Evolutionary conservation across 2,329 filamentous ascomycete genomes (phyloP), one percentile per base, ranked within the genome.

Genomic region (Colletotrichum magnum): DNA sequence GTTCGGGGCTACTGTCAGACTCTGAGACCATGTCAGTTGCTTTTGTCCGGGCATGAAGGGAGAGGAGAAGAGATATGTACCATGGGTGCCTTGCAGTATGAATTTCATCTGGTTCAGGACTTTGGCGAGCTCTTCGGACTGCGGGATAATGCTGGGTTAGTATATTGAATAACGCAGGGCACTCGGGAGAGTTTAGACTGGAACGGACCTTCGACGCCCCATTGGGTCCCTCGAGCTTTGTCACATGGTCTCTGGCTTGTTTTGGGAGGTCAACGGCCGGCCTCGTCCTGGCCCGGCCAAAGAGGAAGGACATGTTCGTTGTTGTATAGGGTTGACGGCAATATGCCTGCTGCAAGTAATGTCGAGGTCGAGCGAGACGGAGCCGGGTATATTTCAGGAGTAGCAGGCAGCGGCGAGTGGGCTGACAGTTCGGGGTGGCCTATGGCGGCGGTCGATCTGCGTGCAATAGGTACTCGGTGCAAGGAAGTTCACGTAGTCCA

Each of bases 31-130:
- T 50, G 71, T 72, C 51, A 72, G 69, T 50, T 45, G 21, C n/a
- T 18, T 12, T 18, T 7, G 10, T 58, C 48, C 47, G 45, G 52
- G 28, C n/a, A 15, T 32, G 7, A 26, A 32, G 18, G 21, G 13
- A 36, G 10, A 21, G 24, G 28, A 26, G 15, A 10, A 12, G 26
- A 36, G 7, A 24, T 24, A 24, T 24, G 16, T 86, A 97, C 94
- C 94, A 81, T 94, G 93, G 70, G 94, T 97, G 73, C 95, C 96
- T 85, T 98, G 95, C 15, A 99, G 89, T 69, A 96, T 90, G 72
- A 94, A 84, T 81, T 98, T 98, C 92, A 98, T 97, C 80, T 97
- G 93, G 60, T 88, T 87, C 72, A 99, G 88, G 74, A 95, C 91
- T 78, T 94, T 94, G 57, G 94, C 92, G 72, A 97, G 87, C 77